phyloP scores from a whole-genome alignment of 768 basidiomycete genomes.

The Psilocybe cubensis region DNA sequence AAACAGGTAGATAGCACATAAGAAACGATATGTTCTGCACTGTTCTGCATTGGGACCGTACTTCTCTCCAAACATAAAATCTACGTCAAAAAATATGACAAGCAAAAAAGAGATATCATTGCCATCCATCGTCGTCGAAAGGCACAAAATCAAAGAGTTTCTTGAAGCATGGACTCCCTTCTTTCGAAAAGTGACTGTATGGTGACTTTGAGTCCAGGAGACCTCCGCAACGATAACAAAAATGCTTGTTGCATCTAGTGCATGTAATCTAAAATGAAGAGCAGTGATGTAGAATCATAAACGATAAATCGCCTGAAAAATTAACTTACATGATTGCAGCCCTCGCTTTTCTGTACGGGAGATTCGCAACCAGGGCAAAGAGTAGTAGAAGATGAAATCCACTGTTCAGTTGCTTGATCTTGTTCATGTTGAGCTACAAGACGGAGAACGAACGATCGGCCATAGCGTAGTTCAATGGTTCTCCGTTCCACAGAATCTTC shows the following conservation, averaged over 20 bases:
- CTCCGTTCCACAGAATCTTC: conserved; percentile 52
- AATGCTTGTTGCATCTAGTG: conserved; percentile 66
- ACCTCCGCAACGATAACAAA: conserved; percentile 76
- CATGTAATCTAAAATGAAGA: conserved; percentile 65
- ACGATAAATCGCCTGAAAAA: conserved; percentile 2
- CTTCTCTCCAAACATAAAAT: too few relatives aligned
- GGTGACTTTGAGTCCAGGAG: conserved; percentile 52
- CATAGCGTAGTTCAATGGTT: conserved; percentile 63
- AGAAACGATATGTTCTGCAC: too few relatives aligned
- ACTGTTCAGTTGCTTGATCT: conserved; percentile 68
- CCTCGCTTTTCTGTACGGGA: conserved; percentile 69
- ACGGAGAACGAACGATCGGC: conserved; percentile 56
- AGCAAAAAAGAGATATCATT: background rate
- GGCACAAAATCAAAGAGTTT: conserved; percentile 58
- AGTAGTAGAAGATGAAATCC: conserved; percentile 68
- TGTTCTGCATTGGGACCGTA: too few relatives aligned
- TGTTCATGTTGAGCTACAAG: conserved; percentile 66
- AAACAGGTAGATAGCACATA: too few relatives aligned
- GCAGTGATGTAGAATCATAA: conserved; percentile 4
- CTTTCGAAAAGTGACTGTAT: conserved; percentile 66
- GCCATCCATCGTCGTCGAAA: background rate
- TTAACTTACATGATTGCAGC: conserved; percentile 84
- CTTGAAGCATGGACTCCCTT: conserved; percentile 53
- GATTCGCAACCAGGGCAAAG: conserved; percentile 72
- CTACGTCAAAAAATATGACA: too few relatives aligned